Percentiles rank a stretch among this genome's conserved stretches.
phyloP scores from a whole-genome alignment of 495 filamentous ascomycete genomes.

The Tuber calosporum region DNA sequence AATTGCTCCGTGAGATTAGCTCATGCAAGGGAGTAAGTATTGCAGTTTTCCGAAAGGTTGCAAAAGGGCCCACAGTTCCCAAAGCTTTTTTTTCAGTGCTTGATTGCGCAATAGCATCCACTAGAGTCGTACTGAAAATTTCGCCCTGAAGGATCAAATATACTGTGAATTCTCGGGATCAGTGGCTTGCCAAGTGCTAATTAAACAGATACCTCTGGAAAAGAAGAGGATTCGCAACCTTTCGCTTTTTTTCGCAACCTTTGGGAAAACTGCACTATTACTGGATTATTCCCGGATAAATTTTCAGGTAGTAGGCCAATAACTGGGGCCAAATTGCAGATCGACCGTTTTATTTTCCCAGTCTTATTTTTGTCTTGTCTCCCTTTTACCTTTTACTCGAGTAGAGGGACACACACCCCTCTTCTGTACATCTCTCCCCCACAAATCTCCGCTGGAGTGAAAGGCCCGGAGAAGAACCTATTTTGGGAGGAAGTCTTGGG shows the following conservation, averaged over 20 bases:
- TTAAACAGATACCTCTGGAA: too few relatives aligned
- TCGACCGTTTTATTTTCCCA: neutral
- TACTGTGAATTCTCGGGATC: too few relatives aligned
- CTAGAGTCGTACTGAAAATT: too few relatives aligned
- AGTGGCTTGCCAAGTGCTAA: too few relatives aligned
- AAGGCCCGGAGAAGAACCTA: neutral
- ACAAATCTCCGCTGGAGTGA: neutral
- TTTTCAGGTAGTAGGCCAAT: neutral
- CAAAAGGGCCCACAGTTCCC: too few relatives aligned
- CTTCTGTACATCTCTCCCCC: neutral
- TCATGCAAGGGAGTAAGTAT: neutral
- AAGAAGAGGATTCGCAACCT: too few relatives aligned
- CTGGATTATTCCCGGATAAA: neutral
- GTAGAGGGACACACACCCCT: neutral
- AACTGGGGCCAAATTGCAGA: neutral
- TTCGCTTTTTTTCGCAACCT: too few relatives aligned
- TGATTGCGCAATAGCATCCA: too few relatives aligned
- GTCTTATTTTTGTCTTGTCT: neutral
- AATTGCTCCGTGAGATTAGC: neutral
- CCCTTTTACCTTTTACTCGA: neutral
- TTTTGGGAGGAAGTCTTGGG: neutral
- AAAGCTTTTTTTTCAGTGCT: too few relatives aligned
- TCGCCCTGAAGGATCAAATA: too few relatives aligned
- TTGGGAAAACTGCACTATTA: too few relatives aligned
- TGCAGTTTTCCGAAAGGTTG: too few relatives aligned